A percentile compares a stretch with the other conserved stretches of the same genome.
Evolutionary conservation across 2,329 filamentous ascomycete genomes (phyloP).

Genomic region (Clathrospora elynae): DNA sequence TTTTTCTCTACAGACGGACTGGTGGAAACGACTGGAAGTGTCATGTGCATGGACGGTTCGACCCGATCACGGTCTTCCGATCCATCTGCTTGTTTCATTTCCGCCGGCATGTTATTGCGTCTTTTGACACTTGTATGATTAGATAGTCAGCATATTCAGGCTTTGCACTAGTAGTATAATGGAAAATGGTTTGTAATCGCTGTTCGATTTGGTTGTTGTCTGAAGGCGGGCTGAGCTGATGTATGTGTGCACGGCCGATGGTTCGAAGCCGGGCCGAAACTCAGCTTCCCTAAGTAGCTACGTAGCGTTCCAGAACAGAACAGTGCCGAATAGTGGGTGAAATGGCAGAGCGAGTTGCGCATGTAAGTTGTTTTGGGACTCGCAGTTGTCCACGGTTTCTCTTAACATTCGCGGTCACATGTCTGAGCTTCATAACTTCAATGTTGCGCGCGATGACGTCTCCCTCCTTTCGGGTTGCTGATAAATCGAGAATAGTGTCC

Average conservation of each 20-base stretch:
- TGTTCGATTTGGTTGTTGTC: neutral
- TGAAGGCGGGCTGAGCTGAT: neutral
- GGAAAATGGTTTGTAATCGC: neutral
- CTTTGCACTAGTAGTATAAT: slow-evolving; percentile 11
- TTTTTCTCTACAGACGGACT: slow-evolving; percentile 2
- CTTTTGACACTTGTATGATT: slow-evolving; percentile 14
- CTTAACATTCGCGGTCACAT: too few relatives aligned
- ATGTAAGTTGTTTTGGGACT: too few relatives aligned
- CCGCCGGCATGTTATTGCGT: slow-evolving; percentile 8
- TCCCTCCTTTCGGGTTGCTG: slow-evolving; percentile 25
- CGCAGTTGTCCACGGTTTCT: too few relatives aligned
- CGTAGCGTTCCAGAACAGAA: slow-evolving; percentile 11
- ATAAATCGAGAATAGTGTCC: slow-evolving; percentile 32
- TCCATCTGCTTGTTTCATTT: slow-evolving; percentile 1
- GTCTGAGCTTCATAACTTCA: too few relatives aligned
- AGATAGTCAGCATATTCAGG: slow-evolving; percentile 12
- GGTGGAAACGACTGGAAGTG: slow-evolving; percentile 4
- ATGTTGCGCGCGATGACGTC: slow-evolving; percentile 22
- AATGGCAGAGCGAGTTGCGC: too few relatives aligned
- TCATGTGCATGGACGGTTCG: neutral
- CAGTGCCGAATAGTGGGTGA: slow-evolving; percentile 4
- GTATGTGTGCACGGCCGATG: slow-evolving; percentile 6
- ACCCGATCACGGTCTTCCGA: neutral
- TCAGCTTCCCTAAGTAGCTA: neutral
- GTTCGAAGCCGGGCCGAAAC: slow-evolving; percentile 2